These are phyloP conservation scores for Lentithecium fluviatile DNA, from an alignment of 495 filamentous ascomycete species.

Conservation along the genomic window DNA sequence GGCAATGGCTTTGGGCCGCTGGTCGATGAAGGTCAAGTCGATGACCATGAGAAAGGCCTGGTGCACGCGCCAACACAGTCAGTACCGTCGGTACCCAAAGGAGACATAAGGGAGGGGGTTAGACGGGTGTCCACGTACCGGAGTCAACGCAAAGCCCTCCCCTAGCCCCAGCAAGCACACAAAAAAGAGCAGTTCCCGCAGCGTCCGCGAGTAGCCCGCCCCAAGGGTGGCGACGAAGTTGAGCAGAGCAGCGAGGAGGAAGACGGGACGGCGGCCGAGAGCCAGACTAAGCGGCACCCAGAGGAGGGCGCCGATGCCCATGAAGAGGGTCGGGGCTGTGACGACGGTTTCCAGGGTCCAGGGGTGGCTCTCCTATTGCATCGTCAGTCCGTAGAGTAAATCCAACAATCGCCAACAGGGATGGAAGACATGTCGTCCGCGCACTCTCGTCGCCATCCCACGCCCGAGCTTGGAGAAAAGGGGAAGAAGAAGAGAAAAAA, in stretches of 20 bases:
- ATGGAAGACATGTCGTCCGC: too few species aligned
- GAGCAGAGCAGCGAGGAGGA: constrained; percentile 5
- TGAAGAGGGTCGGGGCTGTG: constrained; percentile 18
- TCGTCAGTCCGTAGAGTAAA: too few species aligned
- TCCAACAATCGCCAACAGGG: too few species aligned
- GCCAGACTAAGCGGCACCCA: constrained; percentile 23
- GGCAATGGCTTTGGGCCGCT: constrained; percentile 23
- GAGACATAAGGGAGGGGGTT: too few species aligned
- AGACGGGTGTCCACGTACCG: constrained; percentile 5
- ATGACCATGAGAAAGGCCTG: constrained; percentile 26
- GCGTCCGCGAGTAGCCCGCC: constrained; percentile 4
- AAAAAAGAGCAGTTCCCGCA: constrained; percentile 2
- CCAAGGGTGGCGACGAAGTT: constrained; percentile 8
- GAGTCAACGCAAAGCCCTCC: constrained; percentile 18
- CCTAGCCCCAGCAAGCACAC: constrained; percentile 13
- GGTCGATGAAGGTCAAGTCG: constrained; percentile 29
- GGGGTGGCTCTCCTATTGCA: not conserved
- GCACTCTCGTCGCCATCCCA: too few species aligned
- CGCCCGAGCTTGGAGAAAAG: too few species aligned
- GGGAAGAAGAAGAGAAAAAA: too few species aligned
- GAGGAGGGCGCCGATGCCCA: constrained; percentile 24
- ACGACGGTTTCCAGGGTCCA: constrained; percentile 13
- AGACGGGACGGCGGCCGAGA: constrained; percentile 22
- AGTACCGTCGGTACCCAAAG: too few species aligned
- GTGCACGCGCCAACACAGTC: too few species aligned